Evolutionary conservation across 257 asterid species (phyloP).

Genomic region (Forsythia viridissima): DNA sequence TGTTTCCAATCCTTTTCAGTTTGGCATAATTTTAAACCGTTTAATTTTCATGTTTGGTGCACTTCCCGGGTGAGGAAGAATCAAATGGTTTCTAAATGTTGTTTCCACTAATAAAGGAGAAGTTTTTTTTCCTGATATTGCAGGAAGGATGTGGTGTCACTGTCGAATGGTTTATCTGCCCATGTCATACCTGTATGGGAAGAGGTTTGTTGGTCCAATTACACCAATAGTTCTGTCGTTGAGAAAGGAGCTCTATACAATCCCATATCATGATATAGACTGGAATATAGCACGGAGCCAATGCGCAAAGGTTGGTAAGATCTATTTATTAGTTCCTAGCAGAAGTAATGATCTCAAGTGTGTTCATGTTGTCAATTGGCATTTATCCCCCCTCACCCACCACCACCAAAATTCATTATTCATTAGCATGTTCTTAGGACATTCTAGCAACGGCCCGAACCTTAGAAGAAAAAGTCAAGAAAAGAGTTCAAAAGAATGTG

Average conservation of each 20-base stretch:
- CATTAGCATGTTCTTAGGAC: neutral
- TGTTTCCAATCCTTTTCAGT: neutral
- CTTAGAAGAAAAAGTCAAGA: neutral
- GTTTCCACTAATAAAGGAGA: constrained; percentile 19
- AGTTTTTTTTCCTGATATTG: constrained; percentile 26
- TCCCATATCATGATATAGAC: constrained; percentile 84
- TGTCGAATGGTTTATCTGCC: constrained; percentile 99
- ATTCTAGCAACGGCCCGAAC: neutral
- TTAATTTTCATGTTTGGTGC: neutral
- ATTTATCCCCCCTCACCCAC: neutral
- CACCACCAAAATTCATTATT: neutral
- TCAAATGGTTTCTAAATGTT: constrained; percentile 4
- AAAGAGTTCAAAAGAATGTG: neutral
- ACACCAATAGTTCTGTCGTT: constrained; percentile 88
- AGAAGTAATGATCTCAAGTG: neutral
- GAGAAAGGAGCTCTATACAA: constrained; percentile 81
- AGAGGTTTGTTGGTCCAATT: constrained; percentile 86
- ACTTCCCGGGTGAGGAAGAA: neutral
- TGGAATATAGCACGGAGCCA: constrained; percentile 88
- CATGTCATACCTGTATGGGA: constrained; percentile 93
- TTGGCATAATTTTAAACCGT: neutral
- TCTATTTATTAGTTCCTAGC: constrained; percentile 9
- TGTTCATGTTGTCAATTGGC: neutral
- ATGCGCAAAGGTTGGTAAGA: constrained; percentile 85
- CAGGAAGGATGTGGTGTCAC: constrained; percentile 99